Evolutionary conservation across 2,329 filamentous ascomycete genomes (phyloP).

Genomic region (Aspergillus persii): DNA sequence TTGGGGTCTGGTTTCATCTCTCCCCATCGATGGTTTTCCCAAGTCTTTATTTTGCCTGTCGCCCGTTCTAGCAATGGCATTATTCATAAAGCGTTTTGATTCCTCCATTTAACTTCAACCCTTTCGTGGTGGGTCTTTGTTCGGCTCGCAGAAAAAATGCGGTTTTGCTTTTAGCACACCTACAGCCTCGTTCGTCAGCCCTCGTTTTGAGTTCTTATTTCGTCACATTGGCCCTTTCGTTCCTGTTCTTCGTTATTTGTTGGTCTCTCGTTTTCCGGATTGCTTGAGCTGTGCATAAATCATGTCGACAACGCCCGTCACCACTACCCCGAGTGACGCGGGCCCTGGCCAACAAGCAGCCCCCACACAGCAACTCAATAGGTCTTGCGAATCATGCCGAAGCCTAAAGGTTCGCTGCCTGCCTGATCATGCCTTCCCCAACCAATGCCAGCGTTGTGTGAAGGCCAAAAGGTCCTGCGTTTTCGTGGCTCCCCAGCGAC

Average conservation of each 20-base stretch:
- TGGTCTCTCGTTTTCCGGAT: not conserved
- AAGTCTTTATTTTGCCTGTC: not conserved
- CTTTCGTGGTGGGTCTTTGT: not conserved
- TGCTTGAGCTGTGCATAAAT: slow-evolving; percentile 6
- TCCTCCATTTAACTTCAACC: not conserved
- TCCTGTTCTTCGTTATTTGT: not conserved
- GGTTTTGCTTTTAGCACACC: not conserved
- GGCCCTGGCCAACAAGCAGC: slow-evolving; percentile 16
- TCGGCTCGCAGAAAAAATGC: not conserved
- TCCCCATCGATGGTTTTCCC: not conserved
- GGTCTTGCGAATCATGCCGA: slow-evolving; percentile 38
- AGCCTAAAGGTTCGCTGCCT: slow-evolving; percentile 38
- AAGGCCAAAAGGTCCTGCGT: slow-evolving; percentile 34
- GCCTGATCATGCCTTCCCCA: slow-evolving; percentile 29
- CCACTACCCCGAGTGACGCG: slow-evolving; percentile 19
- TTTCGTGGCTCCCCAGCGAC: slow-evolving; percentile 37
- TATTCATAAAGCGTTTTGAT: not conserved
- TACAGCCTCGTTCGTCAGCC: not conserved
- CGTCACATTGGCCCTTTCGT: not conserved
- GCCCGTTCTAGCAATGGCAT: not conserved
- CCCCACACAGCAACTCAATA: slow-evolving; percentile 31
- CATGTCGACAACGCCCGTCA: slow-evolving; percentile 26
- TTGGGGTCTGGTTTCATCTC: not conserved
- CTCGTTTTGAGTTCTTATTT: not conserved
- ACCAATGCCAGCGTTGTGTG: slow-evolving; percentile 36